Conservation (phyloP, 108 stramenopile species). For the Pseudonitzschia multiseries region DNA sequence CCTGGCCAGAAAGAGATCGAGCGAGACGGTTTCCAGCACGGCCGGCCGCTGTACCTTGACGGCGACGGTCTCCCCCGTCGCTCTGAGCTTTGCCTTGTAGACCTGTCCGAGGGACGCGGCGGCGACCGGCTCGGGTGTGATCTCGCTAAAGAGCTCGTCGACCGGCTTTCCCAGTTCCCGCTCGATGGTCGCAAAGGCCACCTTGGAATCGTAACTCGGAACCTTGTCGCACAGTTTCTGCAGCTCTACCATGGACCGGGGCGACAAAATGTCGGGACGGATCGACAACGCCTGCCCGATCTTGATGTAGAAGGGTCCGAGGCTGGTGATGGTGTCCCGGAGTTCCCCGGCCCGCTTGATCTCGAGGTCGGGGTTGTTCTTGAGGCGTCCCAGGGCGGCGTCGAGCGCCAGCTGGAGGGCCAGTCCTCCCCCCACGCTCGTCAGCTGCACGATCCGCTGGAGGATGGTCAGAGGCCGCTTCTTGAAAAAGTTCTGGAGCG, state of each 20-base stretch:
- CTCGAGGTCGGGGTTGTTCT: slow-evolving; percentile 78
- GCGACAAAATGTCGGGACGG: slow-evolving; percentile 88
- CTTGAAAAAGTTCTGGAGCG: slow-evolving; percentile 77
- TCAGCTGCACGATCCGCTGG: slow-evolving; percentile 71
- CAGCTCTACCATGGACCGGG: slow-evolving; percentile 92
- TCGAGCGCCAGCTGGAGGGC: slow-evolving; percentile 55
- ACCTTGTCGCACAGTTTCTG: slow-evolving; percentile 95
- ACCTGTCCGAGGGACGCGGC: slow-evolving; percentile 94
- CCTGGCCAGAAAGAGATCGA: slow-evolving; percentile 89
- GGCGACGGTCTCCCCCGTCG: slow-evolving; percentile 86
- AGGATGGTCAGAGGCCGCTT: slow-evolving; percentile 70
- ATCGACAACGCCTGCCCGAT: slow-evolving; percentile 87
- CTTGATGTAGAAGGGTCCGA: slow-evolving; percentile 95
- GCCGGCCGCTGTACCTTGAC: slow-evolving; percentile 87
- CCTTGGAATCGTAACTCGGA: slow-evolving; percentile 75
- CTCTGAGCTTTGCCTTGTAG: slow-evolving; percentile 70
- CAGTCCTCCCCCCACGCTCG: slow-evolving; percentile 60
- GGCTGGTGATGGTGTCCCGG: slow-evolving; percentile 82
- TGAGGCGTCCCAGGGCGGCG: slow-evolving; percentile 45
- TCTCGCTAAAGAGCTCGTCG: slow-evolving; percentile 81
- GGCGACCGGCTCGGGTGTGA: slow-evolving; percentile 93
- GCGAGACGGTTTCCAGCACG: slow-evolving; percentile 92
- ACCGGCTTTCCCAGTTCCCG: slow-evolving; percentile 80
- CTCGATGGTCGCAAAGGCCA: slow-evolving; percentile 91
- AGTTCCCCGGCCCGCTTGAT: slow-evolving; percentile 82